A percentile compares a stretch with the other conserved stretches of the same genome.
These are phyloP conservation scores for Botryotinia globosa DNA, from an alignment of 2,329 filamentous ascomycete species.

Conservation along the genomic window DNA sequence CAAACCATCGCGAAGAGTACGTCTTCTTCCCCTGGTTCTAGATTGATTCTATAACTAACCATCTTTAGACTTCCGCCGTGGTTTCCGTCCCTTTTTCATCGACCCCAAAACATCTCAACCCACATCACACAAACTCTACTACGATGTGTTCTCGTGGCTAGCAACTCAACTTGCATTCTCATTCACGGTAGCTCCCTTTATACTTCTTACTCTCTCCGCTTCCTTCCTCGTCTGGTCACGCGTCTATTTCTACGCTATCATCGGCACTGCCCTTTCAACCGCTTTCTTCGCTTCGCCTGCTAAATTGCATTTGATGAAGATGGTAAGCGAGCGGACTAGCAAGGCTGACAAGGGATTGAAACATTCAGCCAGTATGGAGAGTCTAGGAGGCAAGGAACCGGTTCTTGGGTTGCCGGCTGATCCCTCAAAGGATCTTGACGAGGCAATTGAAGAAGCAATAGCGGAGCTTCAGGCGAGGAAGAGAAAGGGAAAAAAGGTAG, in stretches of 20 bases:
- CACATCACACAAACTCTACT: conserved; percentile 74
- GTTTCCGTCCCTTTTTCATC: conserved; percentile 90
- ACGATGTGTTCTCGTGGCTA: conserved; percentile 74
- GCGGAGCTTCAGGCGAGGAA: conserved; percentile 44
- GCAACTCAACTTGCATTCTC: conserved; percentile 79
- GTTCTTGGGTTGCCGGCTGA: conserved; percentile 78
- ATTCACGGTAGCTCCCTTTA: conserved; percentile 80
- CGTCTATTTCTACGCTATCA: conserved; percentile 83
- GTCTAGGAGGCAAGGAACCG: conserved; percentile 55
- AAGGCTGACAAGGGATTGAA: conserved; percentile 42
- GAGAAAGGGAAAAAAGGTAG: conserved; percentile 23
- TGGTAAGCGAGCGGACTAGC: conserved; percentile 56
- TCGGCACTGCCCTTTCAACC: conserved; percentile 63
- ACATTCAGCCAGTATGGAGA: conserved; percentile 57
- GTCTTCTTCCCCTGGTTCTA: conserved; percentile 38
- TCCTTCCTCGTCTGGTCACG: conserved; percentile 76
- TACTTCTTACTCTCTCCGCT: conserved; percentile 70
- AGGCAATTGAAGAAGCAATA: conserved; percentile 52
- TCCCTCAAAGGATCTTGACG: conserved; percentile 68
- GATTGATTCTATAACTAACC: not conserved
- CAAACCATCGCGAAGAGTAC: conserved; percentile 93
- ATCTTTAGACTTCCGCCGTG: conserved; percentile 74
- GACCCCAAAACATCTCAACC: conserved; percentile 69
- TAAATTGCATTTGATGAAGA: conserved; percentile 57
- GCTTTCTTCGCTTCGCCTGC: conserved; percentile 78